These are phyloP conservation scores for Neurospora sp. DNA, from an alignment of 495 filamentous ascomycete genomes.

Conservation along the genomic window DNA sequence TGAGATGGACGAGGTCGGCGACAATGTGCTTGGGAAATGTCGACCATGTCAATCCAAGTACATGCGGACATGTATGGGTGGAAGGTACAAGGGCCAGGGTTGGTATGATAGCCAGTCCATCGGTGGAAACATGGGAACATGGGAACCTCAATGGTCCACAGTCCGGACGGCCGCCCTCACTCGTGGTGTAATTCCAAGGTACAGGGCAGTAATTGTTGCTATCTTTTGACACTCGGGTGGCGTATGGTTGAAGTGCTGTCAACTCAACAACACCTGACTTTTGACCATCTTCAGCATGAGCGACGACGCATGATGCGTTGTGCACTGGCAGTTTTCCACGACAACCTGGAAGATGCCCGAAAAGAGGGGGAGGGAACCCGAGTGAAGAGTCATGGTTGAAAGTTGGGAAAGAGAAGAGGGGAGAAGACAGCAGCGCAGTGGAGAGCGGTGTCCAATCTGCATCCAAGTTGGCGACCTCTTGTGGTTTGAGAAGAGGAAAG, in stretches of 20 bases:
- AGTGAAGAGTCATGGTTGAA: neutral
- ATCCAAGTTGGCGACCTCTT: neutral
- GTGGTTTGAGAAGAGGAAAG: neutral
- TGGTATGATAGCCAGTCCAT: neutral
- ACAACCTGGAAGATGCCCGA: neutral
- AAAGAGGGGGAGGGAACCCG: neutral
- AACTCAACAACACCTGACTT: neutral
- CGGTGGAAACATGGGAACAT: neutral
- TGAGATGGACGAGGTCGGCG: neutral
- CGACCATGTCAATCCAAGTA: slow-evolving; percentile 1
- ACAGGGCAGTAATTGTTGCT: neutral
- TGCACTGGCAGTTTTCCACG: neutral
- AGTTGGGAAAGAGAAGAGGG: neutral
- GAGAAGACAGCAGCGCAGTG: neutral
- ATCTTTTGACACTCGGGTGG: neutral
- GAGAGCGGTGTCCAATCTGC: neutral
- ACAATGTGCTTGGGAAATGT: slow-evolving; percentile 2
- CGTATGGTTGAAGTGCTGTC: neutral
- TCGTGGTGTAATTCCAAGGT: neutral
- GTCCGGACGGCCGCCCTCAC: neutral
- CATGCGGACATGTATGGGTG: slow-evolving; percentile 1
- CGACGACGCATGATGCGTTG: neutral
- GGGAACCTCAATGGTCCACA: neutral
- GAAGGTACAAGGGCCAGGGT: neutral
- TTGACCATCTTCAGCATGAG: neutral